A percentile compares a stretch with the other conserved stretches of the same genome.
phyloP scores from a whole-genome alignment of 2,329 filamentous ascomycete species.

The Ophiostoma sp. region DNA sequence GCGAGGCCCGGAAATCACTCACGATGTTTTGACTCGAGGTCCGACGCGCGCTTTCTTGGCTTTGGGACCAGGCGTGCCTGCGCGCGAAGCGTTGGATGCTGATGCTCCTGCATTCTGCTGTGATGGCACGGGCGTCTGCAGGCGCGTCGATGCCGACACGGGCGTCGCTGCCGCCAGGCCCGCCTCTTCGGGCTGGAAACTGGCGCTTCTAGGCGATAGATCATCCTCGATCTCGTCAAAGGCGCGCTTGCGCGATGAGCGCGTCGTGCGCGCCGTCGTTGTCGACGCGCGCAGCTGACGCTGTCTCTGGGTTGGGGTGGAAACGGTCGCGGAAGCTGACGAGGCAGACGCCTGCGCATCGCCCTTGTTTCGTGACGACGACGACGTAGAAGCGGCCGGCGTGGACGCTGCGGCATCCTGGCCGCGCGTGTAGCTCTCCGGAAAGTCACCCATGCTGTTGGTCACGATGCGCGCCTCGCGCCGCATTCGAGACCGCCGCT shows the following conservation, averaged over 20 bases:
- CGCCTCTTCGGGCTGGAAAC: slow-evolving; percentile 35
- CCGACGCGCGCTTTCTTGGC: slow-evolving; percentile 57
- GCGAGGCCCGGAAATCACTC: slow-evolving; percentile 38
- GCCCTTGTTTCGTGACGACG: neutral
- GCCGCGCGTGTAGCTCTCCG: slow-evolving; percentile 39
- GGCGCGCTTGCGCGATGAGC: slow-evolving; percentile 47
- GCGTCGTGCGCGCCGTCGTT: slow-evolving; percentile 41
- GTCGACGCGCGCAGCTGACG: slow-evolving; percentile 30
- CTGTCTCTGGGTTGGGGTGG: slow-evolving; percentile 21
- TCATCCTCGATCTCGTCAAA: slow-evolving; percentile 51
- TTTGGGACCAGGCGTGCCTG: slow-evolving; percentile 54
- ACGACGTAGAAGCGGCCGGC: neutral
- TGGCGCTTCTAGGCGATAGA: slow-evolving; percentile 48
- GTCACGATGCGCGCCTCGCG: slow-evolving; percentile 33
- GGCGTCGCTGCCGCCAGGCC: neutral
- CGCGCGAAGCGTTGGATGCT: slow-evolving; percentile 44
- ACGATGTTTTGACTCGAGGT: slow-evolving; percentile 64
- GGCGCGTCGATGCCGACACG: slow-evolving; percentile 24
- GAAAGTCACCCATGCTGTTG: slow-evolving; percentile 32
- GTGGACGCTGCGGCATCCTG: neutral
- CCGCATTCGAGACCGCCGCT: slow-evolving; percentile 29
- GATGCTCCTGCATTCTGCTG: slow-evolving; percentile 12
- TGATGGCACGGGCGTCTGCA: slow-evolving; percentile 23
- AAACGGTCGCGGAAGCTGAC: slow-evolving; percentile 16
- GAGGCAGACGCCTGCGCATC: neutral